These are phyloP conservation scores for Rugonectria rugulosa DNA, from an alignment of 2,329 filamentous ascomycete genomes.

Conservation along the genomic window DNA sequence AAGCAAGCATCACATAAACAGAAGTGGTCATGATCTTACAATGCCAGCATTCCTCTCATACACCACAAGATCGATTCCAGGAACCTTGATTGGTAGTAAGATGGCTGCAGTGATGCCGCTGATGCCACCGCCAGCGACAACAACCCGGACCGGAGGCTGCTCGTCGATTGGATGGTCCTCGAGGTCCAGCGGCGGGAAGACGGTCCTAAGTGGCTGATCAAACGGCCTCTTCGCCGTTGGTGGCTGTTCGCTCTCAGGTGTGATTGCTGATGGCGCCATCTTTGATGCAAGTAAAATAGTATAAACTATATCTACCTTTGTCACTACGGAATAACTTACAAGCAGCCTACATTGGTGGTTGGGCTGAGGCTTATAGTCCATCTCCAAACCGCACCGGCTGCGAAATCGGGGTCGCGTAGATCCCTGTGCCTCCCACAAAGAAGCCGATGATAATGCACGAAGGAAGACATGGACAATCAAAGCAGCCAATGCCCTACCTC, in stretches of 20 bases:
- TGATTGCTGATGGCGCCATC: slow-evolving; percentile 2
- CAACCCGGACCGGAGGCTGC: not conserved
- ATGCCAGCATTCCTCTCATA: slow-evolving; percentile 8
- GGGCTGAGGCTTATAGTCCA: no score
- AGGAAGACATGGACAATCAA: not conserved
- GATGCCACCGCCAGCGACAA: slow-evolving; percentile 4
- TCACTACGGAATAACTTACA: no score
- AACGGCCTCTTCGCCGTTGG: not conserved
- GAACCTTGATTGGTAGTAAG: slow-evolving; percentile 1
- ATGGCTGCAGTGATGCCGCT: slow-evolving; percentile 1
- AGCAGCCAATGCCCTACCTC: slow-evolving; percentile 2
- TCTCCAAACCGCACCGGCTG: not conserved
- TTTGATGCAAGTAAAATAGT: not conserved
- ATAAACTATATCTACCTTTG: not conserved
- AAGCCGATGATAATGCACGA: not conserved
- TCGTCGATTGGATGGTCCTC: not conserved
- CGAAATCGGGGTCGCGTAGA: not conserved
- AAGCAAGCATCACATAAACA: not conserved
- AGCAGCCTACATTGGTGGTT: no score
- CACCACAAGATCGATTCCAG: slow-evolving; percentile 2
- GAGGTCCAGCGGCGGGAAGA: not conserved
- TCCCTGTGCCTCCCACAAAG: not conserved
- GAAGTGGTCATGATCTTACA: not conserved
- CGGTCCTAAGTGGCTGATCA: not conserved
- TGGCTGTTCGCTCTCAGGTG: not conserved